A percentile compares a stretch with the other conserved stretches of the same genome.
Evolutionary conservation across 2,329 filamentous ascomycete genomes (phyloP).

Genomic region (Laburnicola sp.): DNA sequence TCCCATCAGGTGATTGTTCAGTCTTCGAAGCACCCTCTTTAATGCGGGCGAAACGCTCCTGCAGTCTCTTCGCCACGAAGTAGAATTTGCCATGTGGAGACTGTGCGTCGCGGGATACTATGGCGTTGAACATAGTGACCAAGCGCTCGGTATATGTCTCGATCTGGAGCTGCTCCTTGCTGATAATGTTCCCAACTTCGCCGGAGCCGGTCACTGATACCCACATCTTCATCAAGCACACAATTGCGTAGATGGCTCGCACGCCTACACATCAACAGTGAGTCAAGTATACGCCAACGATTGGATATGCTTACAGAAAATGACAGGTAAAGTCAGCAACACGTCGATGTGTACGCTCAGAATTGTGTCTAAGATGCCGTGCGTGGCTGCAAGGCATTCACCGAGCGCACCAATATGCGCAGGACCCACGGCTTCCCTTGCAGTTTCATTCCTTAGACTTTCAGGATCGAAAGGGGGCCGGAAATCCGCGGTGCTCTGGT

Average conservation of each 20-base stretch:
- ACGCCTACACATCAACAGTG: constrained; percentile 47
- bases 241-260: constrained; percentile 59
- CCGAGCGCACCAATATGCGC: constrained; percentile 53
- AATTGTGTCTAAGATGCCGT: constrained; percentile 54
- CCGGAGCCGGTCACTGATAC: constrained; percentile 56
- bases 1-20: constrained; percentile 27
- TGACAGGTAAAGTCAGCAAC: constrained; percentile 49
- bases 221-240: constrained; percentile 64
- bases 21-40: constrained; percentile 47
- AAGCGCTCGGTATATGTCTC: constrained; percentile 52
- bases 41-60: constrained; percentile 50
- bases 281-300: constrained; percentile 22
- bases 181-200: constrained; percentile 55
- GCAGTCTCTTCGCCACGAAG: constrained; percentile 50
- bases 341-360: constrained; percentile 53
- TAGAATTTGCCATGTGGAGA: constrained; percentile 54
- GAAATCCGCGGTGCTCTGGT: constrained; percentile 49
- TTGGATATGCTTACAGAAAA: constrained; percentile 45
- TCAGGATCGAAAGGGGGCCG: constrained; percentile 51
- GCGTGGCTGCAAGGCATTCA: constrained; percentile 51
- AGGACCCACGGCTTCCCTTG: constrained; percentile 50
- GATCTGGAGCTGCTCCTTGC: constrained; percentile 52
- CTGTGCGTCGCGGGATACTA: constrained; percentile 46
- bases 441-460: constrained; percentile 41
- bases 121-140: constrained; percentile 51